A percentile compares a stretch with the other conserved stretches of the same genome.
phyloP scores from a whole-genome alignment of 2,329 filamentous ascomycete species.

The Cladosporium cucumerinum region DNA sequence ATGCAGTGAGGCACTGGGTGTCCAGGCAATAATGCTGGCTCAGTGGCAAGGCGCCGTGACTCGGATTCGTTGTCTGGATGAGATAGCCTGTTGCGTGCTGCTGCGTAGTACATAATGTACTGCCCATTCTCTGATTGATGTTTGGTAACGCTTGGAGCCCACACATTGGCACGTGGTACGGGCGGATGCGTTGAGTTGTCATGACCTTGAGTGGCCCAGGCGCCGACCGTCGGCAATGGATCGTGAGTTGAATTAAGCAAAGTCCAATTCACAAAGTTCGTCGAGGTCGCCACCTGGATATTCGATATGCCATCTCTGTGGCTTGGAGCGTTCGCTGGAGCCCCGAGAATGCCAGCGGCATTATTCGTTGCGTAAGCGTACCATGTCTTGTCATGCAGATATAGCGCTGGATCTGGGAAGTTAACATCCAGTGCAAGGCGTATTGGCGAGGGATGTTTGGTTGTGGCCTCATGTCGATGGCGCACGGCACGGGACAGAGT shows the following conservation, averaged over 20 bases:
- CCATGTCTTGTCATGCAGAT: slow-evolving; percentile 33
- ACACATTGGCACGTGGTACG: slow-evolving; percentile 25
- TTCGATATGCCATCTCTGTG: slow-evolving; percentile 29
- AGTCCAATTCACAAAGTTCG: slow-evolving; percentile 36
- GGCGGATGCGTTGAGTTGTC: not conserved
- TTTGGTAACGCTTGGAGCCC: slow-evolving; percentile 33
- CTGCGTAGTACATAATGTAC: slow-evolving; percentile 36
- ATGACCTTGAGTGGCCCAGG: slow-evolving; percentile 25
- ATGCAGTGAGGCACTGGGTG: slow-evolving; percentile 34
- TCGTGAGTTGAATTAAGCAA: slow-evolving; percentile 28
- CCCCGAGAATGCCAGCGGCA: slow-evolving; percentile 30
- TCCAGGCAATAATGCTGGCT: slow-evolving; percentile 8
- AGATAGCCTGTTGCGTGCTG: slow-evolving; percentile 14
- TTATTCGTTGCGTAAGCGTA: slow-evolving; percentile 40
- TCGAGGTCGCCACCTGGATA: slow-evolving; percentile 39
- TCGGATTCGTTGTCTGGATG: not conserved
- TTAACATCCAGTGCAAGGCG: slow-evolving; percentile 31
- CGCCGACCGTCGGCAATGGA: slow-evolving; percentile 31
- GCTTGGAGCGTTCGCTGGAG: slow-evolving; percentile 16
- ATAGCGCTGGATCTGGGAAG: slow-evolving; percentile 39
- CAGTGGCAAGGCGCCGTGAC: not conserved
- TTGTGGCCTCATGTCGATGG: not conserved
- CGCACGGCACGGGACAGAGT: slow-evolving; percentile 16
- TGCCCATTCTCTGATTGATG: slow-evolving; percentile 26
- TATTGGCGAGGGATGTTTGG: slow-evolving; percentile 19